Evolutionary conservation across 129 eudicot species (phyloP).

Genomic region (Arctium minus): DNA sequence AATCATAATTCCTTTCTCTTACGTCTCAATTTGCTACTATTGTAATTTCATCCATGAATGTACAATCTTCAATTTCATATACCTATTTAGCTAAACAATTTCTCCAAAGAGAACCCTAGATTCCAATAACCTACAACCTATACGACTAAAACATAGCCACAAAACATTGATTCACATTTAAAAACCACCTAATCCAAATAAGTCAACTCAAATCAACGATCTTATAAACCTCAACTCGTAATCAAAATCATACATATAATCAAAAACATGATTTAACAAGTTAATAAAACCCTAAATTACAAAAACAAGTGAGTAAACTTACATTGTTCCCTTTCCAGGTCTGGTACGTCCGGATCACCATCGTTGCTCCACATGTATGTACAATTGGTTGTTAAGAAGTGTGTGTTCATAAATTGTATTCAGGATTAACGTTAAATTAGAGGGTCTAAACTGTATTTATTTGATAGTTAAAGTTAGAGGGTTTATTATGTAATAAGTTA

Average conservation of each 20-base stretch:
- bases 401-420: no score
- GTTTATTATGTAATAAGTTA: no score
- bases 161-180: background rate
- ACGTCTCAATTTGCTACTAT: no score
- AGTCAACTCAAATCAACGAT: background rate
- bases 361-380: constrained; percentile 3
- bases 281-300: background rate
- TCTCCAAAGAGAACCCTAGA: background rate
- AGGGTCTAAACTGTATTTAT: no score
- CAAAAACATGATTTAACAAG: no score
- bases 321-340: constrained; percentile 68
- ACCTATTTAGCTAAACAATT: background rate
- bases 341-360: constrained; percentile 43
- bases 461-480: no score
- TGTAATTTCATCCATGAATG: no score
- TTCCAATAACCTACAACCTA: constrained; percentile 4
- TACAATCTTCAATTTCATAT: background rate
- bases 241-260: no score
- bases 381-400: no score
- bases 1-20: no score
- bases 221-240: background rate
- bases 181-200: background rate
- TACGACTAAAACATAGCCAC: background rate
- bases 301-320: constrained; percentile 1
- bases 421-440: no score